Percentiles rank a stretch among this genome's conserved stretches.
phyloP scores from a whole-genome alignment of 306 rosid genomes.

The Vigna trinervia region DNA sequence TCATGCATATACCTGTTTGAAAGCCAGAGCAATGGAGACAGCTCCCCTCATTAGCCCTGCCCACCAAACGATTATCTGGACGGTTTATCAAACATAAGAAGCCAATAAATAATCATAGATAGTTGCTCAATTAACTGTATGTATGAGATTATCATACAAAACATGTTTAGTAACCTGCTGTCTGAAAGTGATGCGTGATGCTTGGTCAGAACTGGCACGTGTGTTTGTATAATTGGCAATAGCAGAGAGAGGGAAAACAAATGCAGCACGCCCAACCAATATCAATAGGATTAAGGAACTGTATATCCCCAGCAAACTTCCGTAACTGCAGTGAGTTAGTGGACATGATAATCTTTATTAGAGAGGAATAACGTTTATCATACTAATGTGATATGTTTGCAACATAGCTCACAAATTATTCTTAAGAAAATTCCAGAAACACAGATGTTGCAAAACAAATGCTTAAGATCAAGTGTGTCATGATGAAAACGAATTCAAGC shows the following conservation, averaged over 20 bases:
- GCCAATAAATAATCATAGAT: background rate
- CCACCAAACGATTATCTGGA: slow-evolving; percentile 89
- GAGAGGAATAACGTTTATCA: background rate
- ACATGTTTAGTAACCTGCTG: slow-evolving; percentile 66
- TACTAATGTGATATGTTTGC: slow-evolving; percentile 16
- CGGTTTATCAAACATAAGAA: slow-evolving; percentile 25
- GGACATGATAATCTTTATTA: slow-evolving; percentile 13
- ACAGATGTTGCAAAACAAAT: background rate
- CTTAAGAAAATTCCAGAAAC: slow-evolving; percentile 32
- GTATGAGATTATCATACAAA: background rate
- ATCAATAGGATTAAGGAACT: slow-evolving; percentile 62
- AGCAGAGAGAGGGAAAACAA: slow-evolving; percentile 85
- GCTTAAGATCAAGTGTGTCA: background rate
- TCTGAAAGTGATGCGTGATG: slow-evolving; percentile 59
- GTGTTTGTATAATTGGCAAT: slow-evolving; percentile 67
- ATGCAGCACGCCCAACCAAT: slow-evolving; percentile 83
- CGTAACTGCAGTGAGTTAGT: slow-evolving; percentile 55
- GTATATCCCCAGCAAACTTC: slow-evolving; percentile 64
- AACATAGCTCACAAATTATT: slow-evolving; percentile 10
- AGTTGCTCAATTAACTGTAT: background rate
- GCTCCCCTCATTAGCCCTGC: slow-evolving; percentile 97
- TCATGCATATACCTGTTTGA: slow-evolving; percentile 68
- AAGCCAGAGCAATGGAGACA: slow-evolving; percentile 93
- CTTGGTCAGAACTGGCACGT: slow-evolving; percentile 38
- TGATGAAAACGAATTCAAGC: background rate